These are phyloP conservation scores for Venturia carpophila DNA, from an alignment of 2,329 filamentous ascomycete species.

Conservation along the genomic window DNA sequence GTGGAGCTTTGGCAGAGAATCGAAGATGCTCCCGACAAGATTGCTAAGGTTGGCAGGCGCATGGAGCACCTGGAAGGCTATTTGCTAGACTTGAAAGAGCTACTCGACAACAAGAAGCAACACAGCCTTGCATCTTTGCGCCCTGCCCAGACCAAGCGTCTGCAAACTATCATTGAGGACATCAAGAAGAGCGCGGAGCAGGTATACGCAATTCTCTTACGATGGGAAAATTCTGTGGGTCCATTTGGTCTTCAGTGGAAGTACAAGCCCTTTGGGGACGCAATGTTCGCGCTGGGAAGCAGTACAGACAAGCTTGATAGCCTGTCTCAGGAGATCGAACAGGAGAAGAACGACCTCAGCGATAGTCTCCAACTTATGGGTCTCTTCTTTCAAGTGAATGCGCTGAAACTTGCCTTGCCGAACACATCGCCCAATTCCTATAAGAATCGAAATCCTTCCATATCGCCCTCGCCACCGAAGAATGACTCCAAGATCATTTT, in stretches of 20 bases:
- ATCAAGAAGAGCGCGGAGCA: conserved; percentile 7
- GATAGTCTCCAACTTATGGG: conserved; percentile 6
- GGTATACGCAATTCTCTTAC: conserved; percentile 12
- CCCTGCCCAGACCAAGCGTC: conserved; percentile 4
- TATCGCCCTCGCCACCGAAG: not conserved
- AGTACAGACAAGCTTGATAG: conserved; percentile 14
- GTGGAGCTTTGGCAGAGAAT: conserved; percentile 14
- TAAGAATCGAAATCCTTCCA: not conserved
- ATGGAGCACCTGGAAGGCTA: conserved; percentile 15
- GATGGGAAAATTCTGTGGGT: conserved; percentile 13
- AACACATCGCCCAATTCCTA: not conserved
- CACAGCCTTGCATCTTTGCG: conserved; percentile 4
- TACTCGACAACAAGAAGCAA: conserved; percentile 10
- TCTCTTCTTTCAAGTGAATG: conserved; percentile 3
- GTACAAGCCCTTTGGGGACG: conserved; percentile 10
- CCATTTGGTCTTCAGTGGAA: conserved; percentile 11
- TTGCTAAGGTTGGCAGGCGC: conserved; percentile 14
- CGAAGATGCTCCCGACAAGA: conserved; percentile 13
- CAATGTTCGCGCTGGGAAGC: conserved; percentile 9
- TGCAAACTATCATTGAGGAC: conserved; percentile 14
- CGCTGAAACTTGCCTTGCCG: not conserved
- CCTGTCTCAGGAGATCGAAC: conserved; percentile 9
- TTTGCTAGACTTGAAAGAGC: conserved; percentile 7
- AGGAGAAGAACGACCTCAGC: conserved; percentile 1
- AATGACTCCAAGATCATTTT: conserved; percentile 17